phyloP scores from a whole-genome alignment of 805 yeast species.

The Candida hungchunana region DNA sequence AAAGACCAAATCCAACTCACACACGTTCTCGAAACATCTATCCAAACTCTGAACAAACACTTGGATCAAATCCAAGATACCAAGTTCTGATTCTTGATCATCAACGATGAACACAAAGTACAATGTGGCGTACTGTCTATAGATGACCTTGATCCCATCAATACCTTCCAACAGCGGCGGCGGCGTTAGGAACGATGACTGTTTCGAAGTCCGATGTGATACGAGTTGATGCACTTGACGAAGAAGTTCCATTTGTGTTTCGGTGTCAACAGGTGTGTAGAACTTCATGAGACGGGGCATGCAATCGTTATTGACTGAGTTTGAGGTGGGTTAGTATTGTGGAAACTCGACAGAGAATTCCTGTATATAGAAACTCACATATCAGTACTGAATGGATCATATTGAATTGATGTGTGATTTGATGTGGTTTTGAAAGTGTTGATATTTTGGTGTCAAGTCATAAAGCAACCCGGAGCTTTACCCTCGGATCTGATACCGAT shows the following conservation, averaged over 20 bases:
- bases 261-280: constrained; percentile 85
- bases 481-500: no score
- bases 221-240: constrained; percentile 81
- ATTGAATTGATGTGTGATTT: background rate
- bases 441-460: background rate
- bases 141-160: constrained; percentile 82
- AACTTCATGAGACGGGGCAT: constrained; percentile 86
- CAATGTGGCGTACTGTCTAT: constrained; percentile 92
- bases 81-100: constrained; percentile 91
- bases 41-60: constrained; percentile 95
- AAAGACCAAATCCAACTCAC: constrained; percentile 94
- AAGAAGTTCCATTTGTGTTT: constrained; percentile 73
- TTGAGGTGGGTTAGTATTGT: constrained; percentile 3
- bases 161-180: constrained; percentile 67
- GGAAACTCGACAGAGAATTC: background rate
- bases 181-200: constrained; percentile 86
- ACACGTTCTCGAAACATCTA: constrained; percentile 88
- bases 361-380: constrained; percentile 35
- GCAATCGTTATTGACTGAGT: constrained; percentile 78
- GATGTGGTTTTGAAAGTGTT: background rate
- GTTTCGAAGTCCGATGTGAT: constrained; percentile 62
- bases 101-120: constrained; percentile 95
- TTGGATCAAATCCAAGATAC: constrained; percentile 89
- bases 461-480: no score
- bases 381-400: constrained; percentile 89